phyloP scores from a whole-genome alignment of 352 stramenopile species.

The Pythium sukuiense region DNA sequence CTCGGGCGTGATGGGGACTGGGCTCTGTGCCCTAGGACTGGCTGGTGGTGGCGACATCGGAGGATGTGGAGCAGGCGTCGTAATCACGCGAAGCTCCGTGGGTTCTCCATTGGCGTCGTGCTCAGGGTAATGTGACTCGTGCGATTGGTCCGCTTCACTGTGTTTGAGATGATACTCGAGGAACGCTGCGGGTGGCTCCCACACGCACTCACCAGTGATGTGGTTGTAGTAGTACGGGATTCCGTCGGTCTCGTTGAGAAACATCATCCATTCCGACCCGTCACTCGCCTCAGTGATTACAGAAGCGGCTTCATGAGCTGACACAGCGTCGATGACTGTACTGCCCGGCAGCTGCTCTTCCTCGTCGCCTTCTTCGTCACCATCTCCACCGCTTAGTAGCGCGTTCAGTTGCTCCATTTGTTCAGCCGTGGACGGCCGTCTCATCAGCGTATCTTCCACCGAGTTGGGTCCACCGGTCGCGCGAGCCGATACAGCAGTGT shows the following conservation, averaged over 20 bases:
- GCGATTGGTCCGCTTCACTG: not conserved
- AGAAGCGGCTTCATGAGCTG: not conserved
- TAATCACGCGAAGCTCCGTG: not conserved
- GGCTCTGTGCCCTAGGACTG: not conserved
- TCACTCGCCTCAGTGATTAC: not conserved
- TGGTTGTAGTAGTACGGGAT: slow-evolving; percentile 76
- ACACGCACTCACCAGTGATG: slow-evolving; percentile 58
- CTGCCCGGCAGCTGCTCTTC: not conserved
- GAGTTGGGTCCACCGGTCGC: not conserved
- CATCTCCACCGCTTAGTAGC: slow-evolving; percentile 48
- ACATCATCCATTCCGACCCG: slow-evolving; percentile 59
- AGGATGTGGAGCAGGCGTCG: not conserved
- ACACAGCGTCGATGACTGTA: too few species aligned
- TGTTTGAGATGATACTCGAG: slow-evolving; percentile 41
- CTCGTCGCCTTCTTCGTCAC: slow-evolving; percentile 26
- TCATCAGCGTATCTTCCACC: not conserved
- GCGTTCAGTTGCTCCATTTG: slow-evolving; percentile 63
- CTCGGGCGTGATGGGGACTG: slow-evolving; percentile 36
- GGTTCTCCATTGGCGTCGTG: not conserved
- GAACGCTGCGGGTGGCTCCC: slow-evolving; percentile 59
- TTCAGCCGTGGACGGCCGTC: slow-evolving; percentile 52
- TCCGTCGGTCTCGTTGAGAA: slow-evolving; percentile 62
- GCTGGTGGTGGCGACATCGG: not conserved
- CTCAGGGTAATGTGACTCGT: not conserved
- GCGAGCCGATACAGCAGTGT: not conserved